A percentile compares a stretch with the other conserved stretches of the same genome.
phyloP scores from a whole-genome alignment of 257 asterid species.

The Nyctanthes arbortristis region DNA sequence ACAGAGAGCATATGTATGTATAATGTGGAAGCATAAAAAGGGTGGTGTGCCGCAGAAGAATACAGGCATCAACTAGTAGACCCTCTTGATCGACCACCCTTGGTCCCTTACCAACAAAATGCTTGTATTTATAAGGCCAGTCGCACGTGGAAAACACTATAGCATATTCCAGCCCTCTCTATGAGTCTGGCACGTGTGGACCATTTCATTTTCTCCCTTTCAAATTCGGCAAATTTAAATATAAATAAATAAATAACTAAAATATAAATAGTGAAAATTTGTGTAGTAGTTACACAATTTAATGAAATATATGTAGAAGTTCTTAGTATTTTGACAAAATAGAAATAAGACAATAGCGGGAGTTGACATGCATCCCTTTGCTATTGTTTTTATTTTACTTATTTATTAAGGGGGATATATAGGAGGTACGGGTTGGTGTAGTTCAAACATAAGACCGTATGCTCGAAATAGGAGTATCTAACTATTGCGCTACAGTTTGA shows the following conservation, averaged over 20 bases:
- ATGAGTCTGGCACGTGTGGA: constrained; percentile 42
- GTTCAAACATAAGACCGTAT: too few relatives aligned
- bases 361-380: too few relatives aligned
- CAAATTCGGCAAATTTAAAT: background rate
- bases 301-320: background rate
- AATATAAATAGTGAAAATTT: too few relatives aligned
- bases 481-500: too few relatives aligned
- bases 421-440: too few relatives aligned
- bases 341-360: too few relatives aligned
- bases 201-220: constrained; percentile 3
- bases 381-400: too few relatives aligned
- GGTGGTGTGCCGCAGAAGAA: constrained; percentile 19
- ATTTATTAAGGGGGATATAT: too few relatives aligned
- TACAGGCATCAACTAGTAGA: constrained; percentile 23
- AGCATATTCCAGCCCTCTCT: constrained; percentile 17
- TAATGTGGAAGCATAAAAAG: background rate
- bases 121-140: constrained; percentile 20
- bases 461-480: too few relatives aligned
- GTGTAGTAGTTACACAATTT: too few relatives aligned
- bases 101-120: constrained; percentile 18
- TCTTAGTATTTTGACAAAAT: background rate
- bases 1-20: background rate
- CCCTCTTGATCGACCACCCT: constrained; percentile 27
- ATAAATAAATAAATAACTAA: too few relatives aligned
- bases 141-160: constrained; percentile 36